Conservation (phyloP, 345 rosid genomes). For the Sisymbrium irio region DNA sequence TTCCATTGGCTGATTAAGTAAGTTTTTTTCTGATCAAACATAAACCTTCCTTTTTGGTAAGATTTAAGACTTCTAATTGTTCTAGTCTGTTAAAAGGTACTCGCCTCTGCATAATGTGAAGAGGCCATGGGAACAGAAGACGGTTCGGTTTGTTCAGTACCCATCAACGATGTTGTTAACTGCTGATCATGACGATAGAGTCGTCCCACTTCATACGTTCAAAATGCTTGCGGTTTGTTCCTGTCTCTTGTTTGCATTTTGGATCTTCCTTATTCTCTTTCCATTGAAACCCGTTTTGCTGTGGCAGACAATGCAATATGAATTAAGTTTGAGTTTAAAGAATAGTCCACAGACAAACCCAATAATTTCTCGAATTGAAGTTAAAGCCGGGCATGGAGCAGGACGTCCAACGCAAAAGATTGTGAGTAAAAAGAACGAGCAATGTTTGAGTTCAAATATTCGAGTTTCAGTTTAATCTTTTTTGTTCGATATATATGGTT, state of each 20-base stretch:
- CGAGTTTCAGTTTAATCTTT: neutral
- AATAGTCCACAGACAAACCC: constrained; percentile 87
- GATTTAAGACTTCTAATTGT: neutral
- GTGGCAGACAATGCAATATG: constrained; percentile 81
- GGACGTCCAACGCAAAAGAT: constrained; percentile 85
- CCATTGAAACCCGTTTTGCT: neutral
- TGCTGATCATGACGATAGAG: constrained; percentile 95
- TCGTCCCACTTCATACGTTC: constrained; percentile 82
- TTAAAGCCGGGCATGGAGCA: constrained; percentile 93
- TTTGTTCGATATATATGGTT: neutral
- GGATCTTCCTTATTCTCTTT: neutral
- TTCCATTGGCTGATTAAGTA: constrained; percentile 91
- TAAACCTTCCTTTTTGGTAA: neutral
- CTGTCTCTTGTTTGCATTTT: constrained; percentile 8
- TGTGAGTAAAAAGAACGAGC: constrained; percentile 35
- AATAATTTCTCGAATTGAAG: constrained; percentile 76
- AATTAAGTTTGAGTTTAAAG: constrained; percentile 63
- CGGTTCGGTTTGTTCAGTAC: constrained; percentile 49
- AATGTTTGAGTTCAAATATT: neutral
- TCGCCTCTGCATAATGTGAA: constrained; percentile 90
- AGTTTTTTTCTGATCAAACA: constrained; percentile 23
- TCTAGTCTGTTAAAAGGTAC: constrained; percentile 50
- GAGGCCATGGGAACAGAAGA: constrained; percentile 83
- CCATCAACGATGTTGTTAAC: constrained; percentile 92
- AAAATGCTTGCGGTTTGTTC: constrained; percentile 82